Evolutionary conservation across 2,329 filamentous ascomycete species (phyloP), one percentile per base, ranked within the genome.

Genomic region (Bimuria novae-zelandiae): DNA sequence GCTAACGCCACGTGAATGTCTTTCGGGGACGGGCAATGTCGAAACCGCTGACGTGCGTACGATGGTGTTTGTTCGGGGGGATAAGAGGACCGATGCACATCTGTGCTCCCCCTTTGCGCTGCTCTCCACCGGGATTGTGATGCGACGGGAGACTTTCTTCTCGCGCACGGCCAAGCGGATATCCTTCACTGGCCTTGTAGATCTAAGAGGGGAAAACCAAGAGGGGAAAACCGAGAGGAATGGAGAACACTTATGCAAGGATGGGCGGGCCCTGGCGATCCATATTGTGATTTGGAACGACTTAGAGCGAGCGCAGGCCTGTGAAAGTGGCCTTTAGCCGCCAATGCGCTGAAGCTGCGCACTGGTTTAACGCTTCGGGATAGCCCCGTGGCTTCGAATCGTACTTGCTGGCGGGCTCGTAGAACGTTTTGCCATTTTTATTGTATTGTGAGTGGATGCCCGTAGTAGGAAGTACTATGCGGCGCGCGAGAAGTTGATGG

Each of bases 241-340:
- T 32, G 23, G 33, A 45, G 49, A 40, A 36, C n/a, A n/a, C 51
- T 64, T 60, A 65, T 65, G 65, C 48, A 60, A 66, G 62, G 60
- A 66, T 66, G 52, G 22, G 19, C 64, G 49, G 39, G 59, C 59
- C 57, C 58, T 62, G 62, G 60, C 51, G 59, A 65, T 68, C 62
- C 17, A 37, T 27, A 50, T 51, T 52, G 56, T 57, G 54, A 49
- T 56, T 55, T 46, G 41, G 48, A 55, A 44, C 49, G 51, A 55
- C 40, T 55, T 35, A 37, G 8, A 48, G 46, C 47, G 36, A 35
- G 47, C 37, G 30, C 27, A 14, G 21, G 21, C 27, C n/a, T 29
- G 41, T 42, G 19, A 44, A 21, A 23, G 40, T 41, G 42, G n/a
- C 29, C 36, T 40, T 17, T 12, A 40, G 33, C 23, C 51, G 52